Percentiles rank a stretch among this genome's conserved stretches.
Conservation (phyloP, 495 filamentous ascomycete genomes). For the Parathielavia appendiculata region DNA sequence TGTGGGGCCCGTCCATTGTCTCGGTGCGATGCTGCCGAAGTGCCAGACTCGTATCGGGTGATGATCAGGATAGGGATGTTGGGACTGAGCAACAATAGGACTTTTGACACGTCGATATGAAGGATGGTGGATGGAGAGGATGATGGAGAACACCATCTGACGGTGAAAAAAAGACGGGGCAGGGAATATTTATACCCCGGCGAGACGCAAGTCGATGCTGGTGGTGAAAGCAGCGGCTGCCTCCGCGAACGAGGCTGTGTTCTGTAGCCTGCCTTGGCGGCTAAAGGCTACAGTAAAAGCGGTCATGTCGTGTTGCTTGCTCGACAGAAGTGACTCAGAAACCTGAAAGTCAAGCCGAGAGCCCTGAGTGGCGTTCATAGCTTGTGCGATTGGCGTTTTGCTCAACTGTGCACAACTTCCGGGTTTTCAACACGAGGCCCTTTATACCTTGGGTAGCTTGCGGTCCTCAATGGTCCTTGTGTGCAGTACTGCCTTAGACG, state of each 20-base stretch:
- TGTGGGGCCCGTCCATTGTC: slow-evolving; percentile 31
- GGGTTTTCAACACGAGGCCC: too few relatives aligned
- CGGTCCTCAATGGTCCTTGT: too few relatives aligned
- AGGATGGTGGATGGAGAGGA: not conserved
- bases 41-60: too few relatives aligned
- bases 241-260: slow-evolving; percentile 1
- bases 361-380: too few relatives aligned
- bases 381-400: not conserved
- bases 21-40: too few relatives aligned
- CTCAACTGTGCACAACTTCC: slow-evolving; percentile 4
- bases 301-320: not conserved
- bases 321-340: slow-evolving; percentile 9
- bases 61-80: not conserved
- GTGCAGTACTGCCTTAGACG: too few relatives aligned
- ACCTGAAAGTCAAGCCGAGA: not conserved
- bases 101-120: too few relatives aligned
- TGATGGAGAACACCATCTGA: not conserved
- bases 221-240: not conserved
- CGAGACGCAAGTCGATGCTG: not conserved
- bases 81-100: not conserved
- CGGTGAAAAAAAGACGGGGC: not conserved
- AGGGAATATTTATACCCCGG: not conserved
- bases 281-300: slow-evolving; percentile 4
- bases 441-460: too few relatives aligned
- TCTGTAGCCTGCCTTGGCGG: not conserved